Evolutionary conservation across 108 stramenopile genomes (phyloP), one percentile per base, ranked within the genome.

Genomic region (Aurantiochytrium sp.): DNA sequence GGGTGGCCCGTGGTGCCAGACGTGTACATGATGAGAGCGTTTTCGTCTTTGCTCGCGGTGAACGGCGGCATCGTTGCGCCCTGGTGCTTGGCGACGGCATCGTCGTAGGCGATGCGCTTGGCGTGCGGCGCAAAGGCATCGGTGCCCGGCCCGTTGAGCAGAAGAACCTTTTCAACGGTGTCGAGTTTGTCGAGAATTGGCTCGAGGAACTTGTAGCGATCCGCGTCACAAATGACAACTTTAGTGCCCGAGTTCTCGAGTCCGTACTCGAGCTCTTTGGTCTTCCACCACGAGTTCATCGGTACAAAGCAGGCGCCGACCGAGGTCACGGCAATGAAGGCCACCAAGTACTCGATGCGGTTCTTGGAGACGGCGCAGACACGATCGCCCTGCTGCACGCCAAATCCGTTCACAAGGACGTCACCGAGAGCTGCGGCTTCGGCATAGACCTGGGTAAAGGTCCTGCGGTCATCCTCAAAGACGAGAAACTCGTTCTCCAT

Each of bases 1-100:
- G 91, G 91, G 29, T 53, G 64, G 19, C 91, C 90, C 21, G 91
- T 90, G 0, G 91, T 91, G 18, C 91, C 91, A 4, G 90, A 90
- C 16, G 91, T 91, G 51, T 90, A 90, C 53, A 90, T 53, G 60
- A 91, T 87, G 14, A 90, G 35, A 8, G 91, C 91, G 6, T 55
- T 35, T 19, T 87, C 88, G 59, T 59, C 87, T 19, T 59, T 29
- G 58, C 44, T 14, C 4, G 43, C 58, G 5, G 23, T 14, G 58
- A 59, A 59, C 35, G 87, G 58, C 18, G 87, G 23, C 58, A 59
- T 59, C 2, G 5, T 28, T 18, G 14, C 28, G 16, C 58, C 58
- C 19, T 59, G 25, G 42, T 6, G n/a, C 58, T 28, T 44, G 18
- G 5, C 58, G 59, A 29, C 87, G 58, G n/a, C 43, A 5, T 58